Evolutionary conservation across 2,329 filamentous ascomycete species (phyloP).

Genomic region (Colletotrichum lupini): DNA sequence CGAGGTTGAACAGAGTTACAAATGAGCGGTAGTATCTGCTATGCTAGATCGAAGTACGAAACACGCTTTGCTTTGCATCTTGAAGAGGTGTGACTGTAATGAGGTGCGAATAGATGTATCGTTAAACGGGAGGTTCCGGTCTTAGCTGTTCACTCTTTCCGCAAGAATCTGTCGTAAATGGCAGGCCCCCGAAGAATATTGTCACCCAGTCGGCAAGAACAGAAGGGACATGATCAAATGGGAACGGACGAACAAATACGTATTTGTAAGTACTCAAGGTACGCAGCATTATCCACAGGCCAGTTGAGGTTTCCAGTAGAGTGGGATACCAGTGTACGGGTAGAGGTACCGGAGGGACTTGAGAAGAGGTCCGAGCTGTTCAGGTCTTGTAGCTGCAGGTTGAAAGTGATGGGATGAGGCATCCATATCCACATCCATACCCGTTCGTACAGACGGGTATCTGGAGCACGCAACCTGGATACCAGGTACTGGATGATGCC

Average conservation of each 20-base stretch:
- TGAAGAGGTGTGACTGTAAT: neutral
- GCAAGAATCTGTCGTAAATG: neutral
- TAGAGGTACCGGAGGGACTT: neutral
- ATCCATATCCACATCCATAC: neutral
- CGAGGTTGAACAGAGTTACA: neutral
- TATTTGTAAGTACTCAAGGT: no score
- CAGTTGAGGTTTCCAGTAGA: conserved; percentile 6
- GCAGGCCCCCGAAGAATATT: neutral
- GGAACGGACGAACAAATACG: neutral
- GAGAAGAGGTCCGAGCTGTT: neutral
- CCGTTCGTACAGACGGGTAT: neutral
- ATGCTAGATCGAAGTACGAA: neutral
- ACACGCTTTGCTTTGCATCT: neutral
- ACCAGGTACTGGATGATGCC: no score
- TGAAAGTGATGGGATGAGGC: neutral
- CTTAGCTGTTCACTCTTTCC: neutral
- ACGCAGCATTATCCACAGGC: neutral
- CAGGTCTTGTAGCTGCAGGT: neutral
- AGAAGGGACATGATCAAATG: neutral
- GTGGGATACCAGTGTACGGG: neutral
- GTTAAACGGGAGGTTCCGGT: neutral
- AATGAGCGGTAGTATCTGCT: neutral
- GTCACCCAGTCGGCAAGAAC: neutral
- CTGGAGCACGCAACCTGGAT: neutral
- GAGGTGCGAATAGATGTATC: neutral